A percentile compares a stretch with the other conserved stretches of the same genome.
phyloP scores from a whole-genome alignment of 2,329 filamentous ascomycete species.

The Albophoma yamanashiensis region DNA sequence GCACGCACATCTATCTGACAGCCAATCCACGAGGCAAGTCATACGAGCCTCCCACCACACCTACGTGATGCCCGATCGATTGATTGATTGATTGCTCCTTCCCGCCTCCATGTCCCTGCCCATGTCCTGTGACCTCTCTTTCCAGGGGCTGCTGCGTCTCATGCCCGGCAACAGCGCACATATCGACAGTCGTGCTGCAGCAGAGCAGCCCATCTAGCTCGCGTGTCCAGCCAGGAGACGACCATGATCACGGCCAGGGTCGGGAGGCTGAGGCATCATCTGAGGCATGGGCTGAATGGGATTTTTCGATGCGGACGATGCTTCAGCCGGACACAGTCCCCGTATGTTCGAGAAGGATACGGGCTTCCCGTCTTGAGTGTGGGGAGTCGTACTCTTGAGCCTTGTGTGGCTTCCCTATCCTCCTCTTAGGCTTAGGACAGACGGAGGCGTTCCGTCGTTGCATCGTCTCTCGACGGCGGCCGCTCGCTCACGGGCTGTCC shows the following conservation, averaged over 20 bases:
- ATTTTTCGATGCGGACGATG: neutral
- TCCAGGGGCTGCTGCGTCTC: neutral
- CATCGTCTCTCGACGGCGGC: neutral
- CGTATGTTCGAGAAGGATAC: neutral
- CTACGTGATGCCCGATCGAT: neutral
- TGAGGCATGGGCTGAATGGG: neutral
- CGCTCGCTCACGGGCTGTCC: neutral
- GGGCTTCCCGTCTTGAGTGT: neutral
- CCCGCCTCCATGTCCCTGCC: neutral
- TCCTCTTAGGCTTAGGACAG: too few relatives aligned
- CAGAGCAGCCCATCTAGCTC: neutral
- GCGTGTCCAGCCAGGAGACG: neutral
- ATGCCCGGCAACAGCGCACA: neutral
- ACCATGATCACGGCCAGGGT: neutral
- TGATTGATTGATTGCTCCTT: neutral
- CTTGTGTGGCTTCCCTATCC: neutral
- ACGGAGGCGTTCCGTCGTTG: neutral
- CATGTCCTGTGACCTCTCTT: neutral
- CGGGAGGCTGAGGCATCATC: neutral
- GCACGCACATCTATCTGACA: neutral
- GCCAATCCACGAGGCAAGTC: neutral
- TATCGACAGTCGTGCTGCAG: neutral
- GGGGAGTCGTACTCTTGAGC: neutral
- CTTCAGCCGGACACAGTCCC: neutral
- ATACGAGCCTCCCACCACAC: neutral